Conservation (phyloP, 2,329 filamentous ascomycete species). For the Kalaharituber pfeilii region DNA sequence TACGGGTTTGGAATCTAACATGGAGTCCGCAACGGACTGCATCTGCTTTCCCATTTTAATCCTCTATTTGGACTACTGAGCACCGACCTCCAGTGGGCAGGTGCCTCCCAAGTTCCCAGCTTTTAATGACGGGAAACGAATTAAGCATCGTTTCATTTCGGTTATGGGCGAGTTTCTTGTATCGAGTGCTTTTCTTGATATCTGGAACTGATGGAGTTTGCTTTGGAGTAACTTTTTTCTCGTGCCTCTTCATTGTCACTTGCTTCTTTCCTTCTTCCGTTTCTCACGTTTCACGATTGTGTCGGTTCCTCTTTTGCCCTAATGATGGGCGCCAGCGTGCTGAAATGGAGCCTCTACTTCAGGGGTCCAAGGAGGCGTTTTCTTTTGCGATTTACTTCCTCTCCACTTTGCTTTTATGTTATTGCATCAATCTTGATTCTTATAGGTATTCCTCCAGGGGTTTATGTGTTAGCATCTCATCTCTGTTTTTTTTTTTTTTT, state of each 20-base stretch:
- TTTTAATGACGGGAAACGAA: no score
- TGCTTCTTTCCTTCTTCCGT: neutral
- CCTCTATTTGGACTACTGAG: neutral
- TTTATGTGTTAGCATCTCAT: constrained; percentile 1
- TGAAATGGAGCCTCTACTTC: neutral
- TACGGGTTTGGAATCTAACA: constrained; percentile 35
- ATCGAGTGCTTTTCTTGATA: neutral
- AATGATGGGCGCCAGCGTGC: neutral
- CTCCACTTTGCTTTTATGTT: constrained; percentile 4
- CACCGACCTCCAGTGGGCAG: constrained; percentile 1
- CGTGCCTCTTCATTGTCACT: constrained; percentile 14
- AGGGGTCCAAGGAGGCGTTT: constrained; percentile 3
- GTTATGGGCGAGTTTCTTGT: neutral
- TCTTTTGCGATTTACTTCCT: constrained; percentile 7
- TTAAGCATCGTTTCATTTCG: no score
- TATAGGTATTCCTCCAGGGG: no score
- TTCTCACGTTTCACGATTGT: neutral
- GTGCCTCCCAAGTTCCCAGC: no score
- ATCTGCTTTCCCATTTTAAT: neutral
- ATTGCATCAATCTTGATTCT: constrained; percentile 7
- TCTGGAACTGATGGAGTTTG: constrained; percentile 2
- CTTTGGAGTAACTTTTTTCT: constrained; percentile 12
- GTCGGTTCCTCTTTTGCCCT: neutral
- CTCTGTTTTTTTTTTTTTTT: constrained; percentile 3
- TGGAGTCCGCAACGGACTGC: neutral